phyloP scores from a whole-genome alignment of 306 rosid species.

The Quercus glauca region DNA sequence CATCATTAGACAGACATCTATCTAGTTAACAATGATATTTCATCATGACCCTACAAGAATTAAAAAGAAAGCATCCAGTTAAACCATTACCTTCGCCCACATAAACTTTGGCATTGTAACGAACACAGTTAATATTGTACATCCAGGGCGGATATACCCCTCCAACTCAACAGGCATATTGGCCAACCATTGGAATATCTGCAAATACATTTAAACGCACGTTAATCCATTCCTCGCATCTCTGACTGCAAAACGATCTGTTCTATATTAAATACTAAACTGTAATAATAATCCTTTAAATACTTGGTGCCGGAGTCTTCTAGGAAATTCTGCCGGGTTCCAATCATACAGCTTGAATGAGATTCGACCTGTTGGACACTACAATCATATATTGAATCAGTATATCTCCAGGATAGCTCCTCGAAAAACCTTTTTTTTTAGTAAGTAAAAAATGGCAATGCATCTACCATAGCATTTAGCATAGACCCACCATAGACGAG shows the following conservation, averaged over 20 bases:
- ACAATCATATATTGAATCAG: constrained; percentile 51
- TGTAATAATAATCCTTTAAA: constrained; percentile 61
- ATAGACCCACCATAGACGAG: constrained; percentile 69
- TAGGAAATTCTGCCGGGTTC: constrained; percentile 99
- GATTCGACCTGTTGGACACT: constrained; percentile 98
- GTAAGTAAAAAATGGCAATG: constrained; percentile 1
- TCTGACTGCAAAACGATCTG: constrained; percentile 11
- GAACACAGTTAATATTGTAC: constrained; percentile 80
- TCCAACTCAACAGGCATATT: constrained; percentile 97
- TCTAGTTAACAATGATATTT: neutral
- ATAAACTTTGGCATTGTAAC: constrained; percentile 84
- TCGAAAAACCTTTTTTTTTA: neutral
- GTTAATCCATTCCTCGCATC: constrained; percentile 39
- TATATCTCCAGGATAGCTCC: constrained; percentile 1
- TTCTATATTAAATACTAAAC: constrained; percentile 61
- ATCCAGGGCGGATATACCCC: constrained; percentile 99
- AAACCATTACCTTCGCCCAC: constrained; percentile 81
- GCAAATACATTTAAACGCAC: constrained; percentile 29
- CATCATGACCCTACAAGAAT: neutral
- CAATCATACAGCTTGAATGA: constrained; percentile 99
- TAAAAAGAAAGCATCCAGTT: constrained; percentile 8
- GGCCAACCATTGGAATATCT: constrained; percentile 97
- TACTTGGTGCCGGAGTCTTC: constrained; percentile 99
- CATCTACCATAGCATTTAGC: constrained; percentile 5
- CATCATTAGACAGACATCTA: neutral